A percentile compares a stretch with the other conserved stretches of the same genome.
Conservation (phyloP, 768 basidiomycete species). For the Lyophyllum atratum region DNA sequence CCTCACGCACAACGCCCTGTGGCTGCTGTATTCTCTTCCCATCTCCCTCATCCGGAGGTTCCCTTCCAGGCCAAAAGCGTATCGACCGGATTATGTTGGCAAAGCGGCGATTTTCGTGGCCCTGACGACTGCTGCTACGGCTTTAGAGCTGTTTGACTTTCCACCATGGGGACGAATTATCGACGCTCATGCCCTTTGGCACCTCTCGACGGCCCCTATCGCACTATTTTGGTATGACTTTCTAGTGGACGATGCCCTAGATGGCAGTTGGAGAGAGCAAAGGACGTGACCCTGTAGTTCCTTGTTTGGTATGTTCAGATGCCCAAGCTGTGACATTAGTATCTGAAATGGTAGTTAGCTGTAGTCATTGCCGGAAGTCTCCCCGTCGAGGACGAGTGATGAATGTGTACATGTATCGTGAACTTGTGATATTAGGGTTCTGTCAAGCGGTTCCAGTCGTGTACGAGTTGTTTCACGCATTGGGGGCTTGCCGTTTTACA, state of each 20-base stretch:
- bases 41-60: slow-evolving; percentile 55
- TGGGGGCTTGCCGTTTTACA: too few relatives aligned
- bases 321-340: background rate
- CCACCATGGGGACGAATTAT: slow-evolving; percentile 73
- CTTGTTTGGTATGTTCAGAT: background rate
- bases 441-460: too few relatives aligned
- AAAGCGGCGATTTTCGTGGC: slow-evolving; percentile 64
- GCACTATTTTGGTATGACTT: slow-evolving; percentile 86
- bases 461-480: too few relatives aligned
- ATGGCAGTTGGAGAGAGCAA: slow-evolving; percentile 63
- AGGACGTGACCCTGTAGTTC: slow-evolving; percentile 21
- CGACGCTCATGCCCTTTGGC: slow-evolving; percentile 95
- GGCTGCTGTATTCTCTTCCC: slow-evolving; percentile 74
- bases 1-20: slow-evolving; percentile 75
- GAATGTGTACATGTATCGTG: too few relatives aligned
- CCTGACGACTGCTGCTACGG: slow-evolving; percentile 72
- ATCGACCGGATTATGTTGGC: slow-evolving; percentile 56
- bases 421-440: too few relatives aligned
- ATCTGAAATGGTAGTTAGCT: background rate
- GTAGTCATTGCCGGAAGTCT: background rate
- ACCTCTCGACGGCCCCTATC: slow-evolving; percentile 80
- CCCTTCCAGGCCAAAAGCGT: slow-evolving; percentile 51
- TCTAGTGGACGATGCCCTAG: slow-evolving; percentile 68
- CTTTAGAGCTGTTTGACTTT: slow-evolving; percentile 90
- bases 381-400: background rate